Evolutionary conservation across 2,329 filamentous ascomycete species (phyloP), one percentile per base, ranked within the genome.

Genomic region (Penicillium verrucosum): DNA sequence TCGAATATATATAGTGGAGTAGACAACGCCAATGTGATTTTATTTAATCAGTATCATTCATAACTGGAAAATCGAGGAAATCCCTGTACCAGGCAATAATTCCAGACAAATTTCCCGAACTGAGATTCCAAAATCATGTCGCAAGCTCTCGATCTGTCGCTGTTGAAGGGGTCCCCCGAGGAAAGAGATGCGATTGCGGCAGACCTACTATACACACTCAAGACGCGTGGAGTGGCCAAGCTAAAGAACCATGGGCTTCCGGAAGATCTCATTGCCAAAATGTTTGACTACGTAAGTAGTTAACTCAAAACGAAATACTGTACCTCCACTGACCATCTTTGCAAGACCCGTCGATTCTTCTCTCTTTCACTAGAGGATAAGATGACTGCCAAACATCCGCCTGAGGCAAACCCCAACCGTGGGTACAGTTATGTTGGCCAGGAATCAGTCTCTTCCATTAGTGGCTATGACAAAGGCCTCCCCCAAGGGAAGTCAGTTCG

Each of bases 161-260:
- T 64, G 11, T 30, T 62, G 6, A 60, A 64, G 25, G 60, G 60
- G 21, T 53, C 51, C 29, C 58, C 49, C 25, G 42, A 59, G 18
- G 52, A 63, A 30, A 60, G 59, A 10, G 46, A 54, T n/a, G 52
- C 49, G 3, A 27, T 57, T 12, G 61, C 54, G 3, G 38, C 41
- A 25, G 47, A 49, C 1, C 50, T 65, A 4, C 58, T 65, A 11
- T 16, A 51, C 2, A 56, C 47, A 5, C 52, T 64, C 1, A 62
- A 65, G 42, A 62, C 58, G 11, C 60, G 60, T 1, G 60, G 60
- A 29, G 60, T 14, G 12, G 61, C 53, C 50, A 62, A 59, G 12
- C 21, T 64, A 29, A 59, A 60, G 47, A 64, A 65, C 40, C 62
- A 65, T 29, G 60, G 60, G n/a, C 54, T 65, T 4, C 54, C 62